A percentile compares a stretch with the other conserved stretches of the same genome.
These are phyloP conservation scores for Endogone sp. DNA, from an alignment of 192 early-diverging fungal genomes.

Conservation along the genomic window DNA sequence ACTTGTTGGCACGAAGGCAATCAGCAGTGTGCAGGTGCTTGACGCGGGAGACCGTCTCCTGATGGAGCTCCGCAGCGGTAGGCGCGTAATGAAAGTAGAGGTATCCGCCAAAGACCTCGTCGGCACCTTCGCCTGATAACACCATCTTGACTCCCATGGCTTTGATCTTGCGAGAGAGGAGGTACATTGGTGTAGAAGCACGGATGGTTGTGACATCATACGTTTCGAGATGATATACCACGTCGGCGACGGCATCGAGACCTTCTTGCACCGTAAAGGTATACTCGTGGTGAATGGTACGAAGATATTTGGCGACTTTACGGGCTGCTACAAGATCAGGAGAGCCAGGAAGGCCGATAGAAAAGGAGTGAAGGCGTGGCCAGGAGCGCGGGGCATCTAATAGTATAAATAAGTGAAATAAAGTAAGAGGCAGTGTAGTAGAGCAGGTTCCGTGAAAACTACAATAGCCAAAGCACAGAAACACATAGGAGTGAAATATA, in stretches of 20 bases:
- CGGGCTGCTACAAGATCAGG: conserved; percentile 91
- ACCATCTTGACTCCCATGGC: conserved; percentile 99
- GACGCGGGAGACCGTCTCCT: conserved; percentile 87
- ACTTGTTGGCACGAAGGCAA: conserved; percentile 97
- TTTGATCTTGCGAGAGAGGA: conserved; percentile 96
- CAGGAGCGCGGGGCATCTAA: conserved; percentile 61
- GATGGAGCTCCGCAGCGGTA: conserved; percentile 73
- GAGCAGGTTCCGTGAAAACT: conserved; percentile 8
- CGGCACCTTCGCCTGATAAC: conserved; percentile 91
- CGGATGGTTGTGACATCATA: conserved; percentile 99
- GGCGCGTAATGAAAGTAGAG: conserved; percentile 97
- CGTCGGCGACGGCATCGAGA: conserved; percentile 90
- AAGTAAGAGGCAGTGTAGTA: conserved; percentile 1
- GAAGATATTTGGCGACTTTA: conserved; percentile 85
- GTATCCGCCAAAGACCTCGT: conserved; percentile 98
- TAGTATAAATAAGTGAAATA: conserved; percentile 1
- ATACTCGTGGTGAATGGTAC: conserved; percentile 93
- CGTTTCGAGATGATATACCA: conserved; percentile 96
- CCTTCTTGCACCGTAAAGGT: conserved; percentile 97
- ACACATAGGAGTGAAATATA: too few relatives aligned
- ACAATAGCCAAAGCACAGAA: background rate
- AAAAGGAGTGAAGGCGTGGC: conserved; percentile 97
- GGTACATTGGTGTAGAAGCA: conserved; percentile 99
- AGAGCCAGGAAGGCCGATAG: conserved; percentile 88
- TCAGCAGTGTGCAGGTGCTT: conserved; percentile 97